Evolutionary conservation across 169 alveolate genomes (phyloP), one percentile per base, ranked within the genome.

Genomic region (Plasmodium gonderi): DNA sequence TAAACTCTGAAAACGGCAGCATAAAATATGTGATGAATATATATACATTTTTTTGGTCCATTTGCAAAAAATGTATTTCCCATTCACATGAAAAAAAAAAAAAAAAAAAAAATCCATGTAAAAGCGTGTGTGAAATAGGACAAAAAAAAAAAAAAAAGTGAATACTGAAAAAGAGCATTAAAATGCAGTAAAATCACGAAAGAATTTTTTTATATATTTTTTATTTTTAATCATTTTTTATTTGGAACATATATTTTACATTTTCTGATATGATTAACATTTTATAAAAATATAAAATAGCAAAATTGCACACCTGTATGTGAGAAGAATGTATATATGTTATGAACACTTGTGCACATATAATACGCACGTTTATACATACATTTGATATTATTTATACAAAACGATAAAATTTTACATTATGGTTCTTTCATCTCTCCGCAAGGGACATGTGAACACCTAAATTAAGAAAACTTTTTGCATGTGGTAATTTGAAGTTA

Each of bases 221-320:
- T 20, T 36, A 60, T 26, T 36, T 60, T 60, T 6, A 60, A 36
- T 36, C 38, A 60, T 60, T 60, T 60, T 5, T 36, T 36, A 17
- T 60, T 60, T 60, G 72, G 38, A 29, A n/a, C 72, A 20, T 60
- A 60, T n/a, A 60, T 17, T 60, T 12, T 60, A 60, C 72, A 60
- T 60, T 60, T 60, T 20, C 26, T 60, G 72, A 60, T 60, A 60
- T 8, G 4, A 42, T 6, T 42, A 42, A 42, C 26, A 60, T 60
- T 60, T 60, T 20, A 60, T 60, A 29, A 60, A 60, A 60, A 60
- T 17, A 36, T 20, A 60, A 20, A 60, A 26, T 74, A 17, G 29
- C 80, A 31, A 74, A 74, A 38, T 17, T 74, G 64, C 80, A 72
- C 80, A 74, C 80, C 54, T 74, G 54, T 20, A 74, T 33, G 33